Conservation (phyloP, 2,329 filamentous ascomycete genomes). For the Xylariomycetidae sp. region DNA sequence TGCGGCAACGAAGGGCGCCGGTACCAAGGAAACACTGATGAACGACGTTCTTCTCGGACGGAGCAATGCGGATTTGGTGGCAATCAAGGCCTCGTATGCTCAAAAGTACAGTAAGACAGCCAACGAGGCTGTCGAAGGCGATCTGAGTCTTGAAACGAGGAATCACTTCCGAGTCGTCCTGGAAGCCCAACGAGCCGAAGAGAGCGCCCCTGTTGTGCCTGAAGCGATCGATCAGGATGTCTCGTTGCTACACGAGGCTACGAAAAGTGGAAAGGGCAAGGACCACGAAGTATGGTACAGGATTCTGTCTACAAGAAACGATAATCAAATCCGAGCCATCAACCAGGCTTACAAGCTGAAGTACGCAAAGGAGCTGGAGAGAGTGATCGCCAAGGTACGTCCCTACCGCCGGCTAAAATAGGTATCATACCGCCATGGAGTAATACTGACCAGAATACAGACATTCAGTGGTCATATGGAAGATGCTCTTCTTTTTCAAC, state of each 20-base stretch:
- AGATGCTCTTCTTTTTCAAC: slow-evolving; percentile 71
- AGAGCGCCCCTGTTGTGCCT: slow-evolving; percentile 66
- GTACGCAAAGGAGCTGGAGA: slow-evolving; percentile 64
- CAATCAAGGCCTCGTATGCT: slow-evolving; percentile 77
- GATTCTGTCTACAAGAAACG: slow-evolving; percentile 68
- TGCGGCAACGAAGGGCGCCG: slow-evolving; percentile 68
- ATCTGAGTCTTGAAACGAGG: slow-evolving; percentile 82
- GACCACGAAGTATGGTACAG: slow-evolving; percentile 73
- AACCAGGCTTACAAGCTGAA: slow-evolving; percentile 66
- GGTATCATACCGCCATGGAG: no score
- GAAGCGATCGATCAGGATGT: slow-evolving; percentile 71
- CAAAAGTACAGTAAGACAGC: slow-evolving; percentile 60
- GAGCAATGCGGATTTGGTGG: slow-evolving; percentile 79
- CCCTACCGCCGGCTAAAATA: no score
- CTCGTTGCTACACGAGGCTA: slow-evolving; percentile 69
- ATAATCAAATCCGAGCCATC: slow-evolving; percentile 80
- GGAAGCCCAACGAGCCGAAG: slow-evolving; percentile 67
- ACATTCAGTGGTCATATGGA: slow-evolving; percentile 93
- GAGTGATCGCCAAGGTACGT: slow-evolving; percentile 61
- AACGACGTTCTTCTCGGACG: slow-evolving; percentile 81
- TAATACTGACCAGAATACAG: slow-evolving; percentile 27
- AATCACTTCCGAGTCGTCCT: slow-evolving; percentile 79
- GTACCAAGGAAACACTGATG: slow-evolving; percentile 80
- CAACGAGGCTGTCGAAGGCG: slow-evolving; percentile 65
- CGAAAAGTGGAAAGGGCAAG: slow-evolving; percentile 65